phyloP scores from a whole-genome alignment of 495 filamentous ascomycete genomes.

The Penicillium manginii region DNA sequence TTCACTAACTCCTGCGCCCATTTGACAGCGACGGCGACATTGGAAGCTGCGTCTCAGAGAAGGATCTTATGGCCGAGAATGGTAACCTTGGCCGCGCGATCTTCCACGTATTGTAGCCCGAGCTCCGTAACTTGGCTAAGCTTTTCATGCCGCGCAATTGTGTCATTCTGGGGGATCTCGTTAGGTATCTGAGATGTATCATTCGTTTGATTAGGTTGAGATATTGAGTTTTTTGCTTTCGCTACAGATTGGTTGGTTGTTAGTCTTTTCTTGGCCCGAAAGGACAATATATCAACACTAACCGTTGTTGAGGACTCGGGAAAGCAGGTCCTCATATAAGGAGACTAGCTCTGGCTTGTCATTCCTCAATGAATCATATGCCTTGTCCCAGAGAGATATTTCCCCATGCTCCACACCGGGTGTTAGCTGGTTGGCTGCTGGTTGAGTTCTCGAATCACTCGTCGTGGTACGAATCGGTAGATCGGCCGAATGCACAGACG shows the following conservation, averaged over 20 bases:
- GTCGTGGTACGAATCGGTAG: too few relatives aligned
- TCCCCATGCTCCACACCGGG: too few relatives aligned
- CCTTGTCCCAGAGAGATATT: constrained; percentile 13
- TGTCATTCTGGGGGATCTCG: constrained; percentile 8
- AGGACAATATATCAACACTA: background rate
- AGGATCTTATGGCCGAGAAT: constrained; percentile 13
- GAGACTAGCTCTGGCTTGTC: background rate
- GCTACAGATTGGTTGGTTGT: too few relatives aligned
- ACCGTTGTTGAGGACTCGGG: constrained; percentile 9
- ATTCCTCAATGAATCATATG: constrained; percentile 10
- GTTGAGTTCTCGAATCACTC: too few relatives aligned
- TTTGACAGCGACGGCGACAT: constrained; percentile 4
- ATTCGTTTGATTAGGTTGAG: background rate
- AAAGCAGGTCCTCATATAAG: constrained; percentile 10
- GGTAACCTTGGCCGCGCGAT: constrained; percentile 6
- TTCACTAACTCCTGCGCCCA: constrained; percentile 8
- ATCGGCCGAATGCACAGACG: too few relatives aligned
- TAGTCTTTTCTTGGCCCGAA: too few relatives aligned
- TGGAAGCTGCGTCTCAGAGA: background rate
- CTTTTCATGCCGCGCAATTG: constrained; percentile 4
- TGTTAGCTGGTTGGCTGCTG: too few relatives aligned
- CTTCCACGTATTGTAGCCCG: constrained; percentile 9
- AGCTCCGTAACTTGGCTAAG: constrained; percentile 4
- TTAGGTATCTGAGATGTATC: background rate
- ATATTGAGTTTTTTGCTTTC: too few relatives aligned